A percentile compares a stretch with the other conserved stretches of the same genome.
phyloP scores from a whole-genome alignment of 2,329 filamentous ascomycete species.

The Leptographium lundbergii region DNA sequence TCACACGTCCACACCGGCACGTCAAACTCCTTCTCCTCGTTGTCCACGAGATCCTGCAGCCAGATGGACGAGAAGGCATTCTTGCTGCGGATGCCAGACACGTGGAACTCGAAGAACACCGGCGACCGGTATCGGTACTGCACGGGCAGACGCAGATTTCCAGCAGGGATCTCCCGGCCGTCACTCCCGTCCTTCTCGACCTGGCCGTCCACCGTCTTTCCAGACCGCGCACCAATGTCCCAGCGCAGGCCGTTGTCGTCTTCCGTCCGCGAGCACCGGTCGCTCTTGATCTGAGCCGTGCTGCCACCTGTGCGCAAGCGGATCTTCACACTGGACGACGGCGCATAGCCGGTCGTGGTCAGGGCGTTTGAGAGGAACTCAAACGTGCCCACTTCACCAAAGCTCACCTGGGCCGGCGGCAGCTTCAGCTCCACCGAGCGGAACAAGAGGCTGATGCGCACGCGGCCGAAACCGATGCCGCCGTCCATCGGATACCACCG shows the following conservation, averaged over 20 bases:
- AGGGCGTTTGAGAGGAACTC: slow-evolving; percentile 68
- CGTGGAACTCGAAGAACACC: slow-evolving; percentile 76
- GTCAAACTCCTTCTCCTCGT: slow-evolving; percentile 63
- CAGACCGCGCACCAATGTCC: slow-evolving; percentile 22
- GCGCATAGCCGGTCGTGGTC: slow-evolving; percentile 46
- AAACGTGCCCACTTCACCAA: slow-evolving; percentile 84
- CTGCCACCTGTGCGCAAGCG: slow-evolving; percentile 76
- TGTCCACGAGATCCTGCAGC: slow-evolving; percentile 75
- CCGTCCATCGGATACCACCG: slow-evolving; percentile 96
- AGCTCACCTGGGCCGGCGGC: slow-evolving; percentile 76
- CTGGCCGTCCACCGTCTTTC: slow-evolving; percentile 18
- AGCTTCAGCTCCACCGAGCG: slow-evolving; percentile 76
- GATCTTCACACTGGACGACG: slow-evolving; percentile 58
- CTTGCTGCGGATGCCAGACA: slow-evolving; percentile 52
- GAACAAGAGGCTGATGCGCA: slow-evolving; percentile 82
- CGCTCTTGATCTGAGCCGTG: slow-evolving; percentile 53
- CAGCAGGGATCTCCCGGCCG: slow-evolving; percentile 21
- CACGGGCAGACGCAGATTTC: slow-evolving; percentile 61
- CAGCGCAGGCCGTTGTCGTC: slow-evolving; percentile 32
- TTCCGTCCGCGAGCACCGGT: slow-evolving; percentile 44
- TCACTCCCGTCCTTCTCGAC: slow-evolving; percentile 22
- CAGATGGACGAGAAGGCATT: slow-evolving; percentile 72
- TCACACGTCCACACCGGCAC: slow-evolving; percentile 85
- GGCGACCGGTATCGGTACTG: slow-evolving; percentile 84
- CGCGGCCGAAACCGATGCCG: slow-evolving; percentile 80